These are phyloP conservation scores for Penicillium canescens DNA, from an alignment of 495 filamentous ascomycete genomes.

Conservation along the genomic window DNA sequence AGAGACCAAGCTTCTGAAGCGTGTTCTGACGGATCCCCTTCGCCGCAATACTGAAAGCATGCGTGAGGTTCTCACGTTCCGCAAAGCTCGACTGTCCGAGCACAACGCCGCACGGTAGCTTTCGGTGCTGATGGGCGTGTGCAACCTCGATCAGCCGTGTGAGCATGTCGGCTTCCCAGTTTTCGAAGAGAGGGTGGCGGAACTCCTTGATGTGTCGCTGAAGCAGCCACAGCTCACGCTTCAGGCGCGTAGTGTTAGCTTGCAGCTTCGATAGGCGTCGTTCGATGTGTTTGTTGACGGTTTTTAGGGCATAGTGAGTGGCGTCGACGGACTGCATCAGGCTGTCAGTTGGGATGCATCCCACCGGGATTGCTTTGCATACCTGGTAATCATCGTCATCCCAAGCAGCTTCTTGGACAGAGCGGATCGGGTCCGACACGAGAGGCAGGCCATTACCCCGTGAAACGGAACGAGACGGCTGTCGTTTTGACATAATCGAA, in stretches of 20 bases:
- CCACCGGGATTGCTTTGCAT: background rate
- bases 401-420: background rate
- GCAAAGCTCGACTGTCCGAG: slow-evolving; percentile 14
- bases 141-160: slow-evolving; percentile 42
- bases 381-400: slow-evolving; percentile 3
- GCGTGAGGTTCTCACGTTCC: slow-evolving; percentile 22
- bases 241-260: slow-evolving; percentile 20
- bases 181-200: slow-evolving; percentile 29
- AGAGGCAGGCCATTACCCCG: background rate
- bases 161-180: slow-evolving; percentile 41
- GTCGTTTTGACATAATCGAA: background rate
- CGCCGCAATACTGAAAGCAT: slow-evolving; percentile 29
- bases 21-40: slow-evolving; percentile 24
- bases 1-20: slow-evolving; percentile 29
- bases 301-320: slow-evolving; percentile 20
- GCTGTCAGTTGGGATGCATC: background rate
- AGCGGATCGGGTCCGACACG: background rate
- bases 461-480: background rate
- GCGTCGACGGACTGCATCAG: slow-evolving; percentile 1
- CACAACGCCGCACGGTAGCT: slow-evolving; percentile 21
- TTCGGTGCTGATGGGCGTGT: slow-evolving; percentile 24
- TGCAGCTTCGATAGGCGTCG: slow-evolving; percentile 21
- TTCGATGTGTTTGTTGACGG: slow-evolving; percentile 25
- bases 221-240: slow-evolving; percentile 29
- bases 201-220: slow-evolving; percentile 30